Conservation (phyloP, 2,329 filamentous ascomycete genomes). For the Pseudocercospora fijiensis region DNA sequence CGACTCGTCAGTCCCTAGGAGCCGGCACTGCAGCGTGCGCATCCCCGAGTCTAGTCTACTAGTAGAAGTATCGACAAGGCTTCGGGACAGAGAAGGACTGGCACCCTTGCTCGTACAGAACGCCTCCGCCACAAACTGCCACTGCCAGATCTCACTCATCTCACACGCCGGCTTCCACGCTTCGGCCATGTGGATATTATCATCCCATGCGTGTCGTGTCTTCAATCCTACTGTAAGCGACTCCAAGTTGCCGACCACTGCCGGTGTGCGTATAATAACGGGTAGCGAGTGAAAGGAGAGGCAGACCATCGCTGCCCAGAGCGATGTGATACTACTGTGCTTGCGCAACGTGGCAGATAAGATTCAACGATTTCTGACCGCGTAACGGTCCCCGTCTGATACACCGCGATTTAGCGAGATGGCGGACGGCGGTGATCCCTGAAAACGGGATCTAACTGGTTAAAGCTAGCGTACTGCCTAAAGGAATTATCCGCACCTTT, state of each 20-base stretch:
- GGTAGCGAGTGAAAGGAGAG: constrained; percentile 2
- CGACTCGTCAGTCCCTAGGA: constrained; percentile 4
- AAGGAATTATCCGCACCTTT: no score
- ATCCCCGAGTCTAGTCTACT: background rate
- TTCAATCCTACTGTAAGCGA: no score
- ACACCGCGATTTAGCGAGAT: no score
- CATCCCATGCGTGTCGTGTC: no score
- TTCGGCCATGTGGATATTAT: no score
- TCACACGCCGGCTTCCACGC: constrained; percentile 9
- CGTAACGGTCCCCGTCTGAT: constrained; percentile 10
- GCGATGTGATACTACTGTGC: constrained; percentile 1
- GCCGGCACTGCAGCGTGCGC: background rate
- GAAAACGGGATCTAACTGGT: no score
- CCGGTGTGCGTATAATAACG: background rate
- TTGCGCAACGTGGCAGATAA: constrained; percentile 17
- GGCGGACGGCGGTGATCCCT: no score
- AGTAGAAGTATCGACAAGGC: constrained; percentile 1
- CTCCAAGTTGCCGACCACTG: no score
- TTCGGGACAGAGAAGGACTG: constrained; percentile 15
- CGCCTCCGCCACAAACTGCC: constrained; percentile 1
- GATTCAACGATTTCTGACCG: constrained; percentile 9
- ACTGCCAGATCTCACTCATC: constrained; percentile 8
- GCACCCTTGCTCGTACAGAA: constrained; percentile 8
- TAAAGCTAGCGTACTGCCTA: no score
- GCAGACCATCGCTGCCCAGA: constrained; percentile 6